These are phyloP conservation scores for Aspergillus homomorphus DNA, from an alignment of 495 filamentous ascomycete species.

Conservation along the genomic window DNA sequence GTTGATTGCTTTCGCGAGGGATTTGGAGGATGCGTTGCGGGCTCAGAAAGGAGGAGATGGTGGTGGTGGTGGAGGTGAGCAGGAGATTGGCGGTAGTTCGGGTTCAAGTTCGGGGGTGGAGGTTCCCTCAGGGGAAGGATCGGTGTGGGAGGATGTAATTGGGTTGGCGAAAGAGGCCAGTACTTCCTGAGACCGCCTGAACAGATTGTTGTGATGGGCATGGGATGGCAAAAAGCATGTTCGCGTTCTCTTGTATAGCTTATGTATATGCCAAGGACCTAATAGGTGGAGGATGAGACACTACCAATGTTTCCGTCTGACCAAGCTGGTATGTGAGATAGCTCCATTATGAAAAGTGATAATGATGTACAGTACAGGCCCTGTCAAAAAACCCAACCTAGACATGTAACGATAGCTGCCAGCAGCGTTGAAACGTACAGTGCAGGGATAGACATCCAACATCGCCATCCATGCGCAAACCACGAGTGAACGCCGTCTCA, in stretches of 20 bases:
- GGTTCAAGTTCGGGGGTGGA: too few relatives aligned
- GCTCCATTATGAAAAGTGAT: not conserved
- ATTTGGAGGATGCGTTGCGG: constrained; percentile 57
- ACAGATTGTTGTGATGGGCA: not conserved
- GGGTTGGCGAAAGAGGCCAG: constrained; percentile 1
- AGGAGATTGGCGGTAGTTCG: too few relatives aligned
- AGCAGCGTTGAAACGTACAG: not conserved
- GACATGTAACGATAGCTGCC: not conserved
- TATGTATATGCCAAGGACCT: too few relatives aligned
- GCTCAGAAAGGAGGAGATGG: constrained; percentile 19
- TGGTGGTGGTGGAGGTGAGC: not conserved
- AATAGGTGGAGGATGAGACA: too few relatives aligned
- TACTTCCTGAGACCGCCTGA: not conserved
- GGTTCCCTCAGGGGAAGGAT: constrained; percentile 21
- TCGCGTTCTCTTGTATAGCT: too few relatives aligned
- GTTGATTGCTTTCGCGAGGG: constrained; percentile 69
- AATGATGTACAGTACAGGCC: not conserved
- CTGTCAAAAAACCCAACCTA: not conserved
- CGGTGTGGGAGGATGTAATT: constrained; percentile 42
- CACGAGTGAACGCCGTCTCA: constrained; percentile 9
- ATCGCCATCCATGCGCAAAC: not conserved
- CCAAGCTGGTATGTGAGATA: too few relatives aligned
- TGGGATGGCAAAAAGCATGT: too few relatives aligned
- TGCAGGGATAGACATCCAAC: not conserved
- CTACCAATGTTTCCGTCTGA: too few relatives aligned